Conservation (phyloP, 1,139 yeast genomes). For the Saccharomyces hybrid region DNA sequence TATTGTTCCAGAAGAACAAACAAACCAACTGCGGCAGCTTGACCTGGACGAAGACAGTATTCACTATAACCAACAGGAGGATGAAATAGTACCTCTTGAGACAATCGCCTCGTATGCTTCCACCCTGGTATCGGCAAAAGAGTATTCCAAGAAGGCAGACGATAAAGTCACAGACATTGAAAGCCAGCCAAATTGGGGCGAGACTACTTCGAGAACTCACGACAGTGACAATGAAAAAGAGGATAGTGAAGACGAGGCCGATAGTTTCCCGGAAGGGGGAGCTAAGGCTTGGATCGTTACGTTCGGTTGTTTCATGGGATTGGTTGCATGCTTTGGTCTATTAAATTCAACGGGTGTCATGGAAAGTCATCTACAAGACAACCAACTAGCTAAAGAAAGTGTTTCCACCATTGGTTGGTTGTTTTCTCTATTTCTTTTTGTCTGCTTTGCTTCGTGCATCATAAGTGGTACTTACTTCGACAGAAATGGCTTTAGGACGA, state of each 20-base stretch:
- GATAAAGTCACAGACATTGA: not conserved
- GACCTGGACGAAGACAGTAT: not conserved
- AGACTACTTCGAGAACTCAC: slow-evolving; percentile 2
- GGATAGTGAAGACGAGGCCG: slow-evolving; percentile 13
- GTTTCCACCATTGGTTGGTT: slow-evolving; percentile 59
- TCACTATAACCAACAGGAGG: not conserved
- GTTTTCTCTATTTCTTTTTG: slow-evolving; percentile 51
- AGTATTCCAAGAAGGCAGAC: not conserved
- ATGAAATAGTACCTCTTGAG: not conserved
- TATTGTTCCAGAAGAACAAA: not conserved
- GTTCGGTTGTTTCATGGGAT: slow-evolving; percentile 50
- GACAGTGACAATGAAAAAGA: slow-evolving; percentile 8
- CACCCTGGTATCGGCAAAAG: not conserved
- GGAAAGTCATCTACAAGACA: slow-evolving; percentile 47
- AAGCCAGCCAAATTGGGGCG: slow-evolving; percentile 1
- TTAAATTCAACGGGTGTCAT: slow-evolving; percentile 57
- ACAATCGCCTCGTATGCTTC: not conserved
- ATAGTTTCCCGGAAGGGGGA: slow-evolving; percentile 48
- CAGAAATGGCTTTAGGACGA: slow-evolving; percentile 46
- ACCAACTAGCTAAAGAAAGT: slow-evolving; percentile 42
- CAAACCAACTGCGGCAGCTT: not conserved
- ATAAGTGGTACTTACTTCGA: slow-evolving; percentile 60
- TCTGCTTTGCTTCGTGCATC: slow-evolving; percentile 49
- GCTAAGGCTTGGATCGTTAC: slow-evolving; percentile 47
- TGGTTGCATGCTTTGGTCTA: slow-evolving; percentile 52